Conservation (phyloP, 768 basidiomycete genomes). For the Psilocybe sp. region DNA sequence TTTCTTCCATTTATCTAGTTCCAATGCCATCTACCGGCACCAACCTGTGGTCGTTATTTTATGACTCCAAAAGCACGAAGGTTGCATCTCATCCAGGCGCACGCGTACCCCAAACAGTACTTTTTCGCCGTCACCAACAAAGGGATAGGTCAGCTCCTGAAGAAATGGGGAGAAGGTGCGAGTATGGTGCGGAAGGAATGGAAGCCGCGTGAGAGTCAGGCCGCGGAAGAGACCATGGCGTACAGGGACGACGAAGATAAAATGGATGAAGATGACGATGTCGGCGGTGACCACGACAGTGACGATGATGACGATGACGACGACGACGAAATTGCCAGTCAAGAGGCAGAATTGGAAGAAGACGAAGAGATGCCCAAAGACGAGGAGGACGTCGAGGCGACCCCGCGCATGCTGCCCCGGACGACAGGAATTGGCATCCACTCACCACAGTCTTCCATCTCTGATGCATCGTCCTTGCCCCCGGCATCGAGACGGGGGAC, state of each 20-base stretch:
- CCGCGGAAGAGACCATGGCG: slow-evolving; percentile 13
- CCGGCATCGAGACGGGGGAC: not conserved
- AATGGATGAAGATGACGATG: slow-evolving; percentile 25
- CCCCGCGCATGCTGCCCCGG: slow-evolving; percentile 22
- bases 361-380: slow-evolving; percentile 12
- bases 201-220: slow-evolving; percentile 41
- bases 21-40: slow-evolving; percentile 64
- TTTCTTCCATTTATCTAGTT: slow-evolving; percentile 43
- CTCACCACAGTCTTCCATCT: slow-evolving; percentile 17
- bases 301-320: slow-evolving; percentile 18
- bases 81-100: slow-evolving; percentile 77
- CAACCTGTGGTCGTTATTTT: slow-evolving; percentile 57
- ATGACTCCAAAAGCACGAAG: slow-evolving; percentile 71
- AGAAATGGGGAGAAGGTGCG: slow-evolving; percentile 81
- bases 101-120: slow-evolving; percentile 85
- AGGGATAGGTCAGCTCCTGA: slow-evolving; percentile 77
- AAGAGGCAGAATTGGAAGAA: slow-evolving; percentile 15
- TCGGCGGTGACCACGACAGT: slow-evolving; percentile 16
- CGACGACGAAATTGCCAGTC: slow-evolving; percentile 8
- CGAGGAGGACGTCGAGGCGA: slow-evolving; percentile 20
- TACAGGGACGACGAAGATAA: slow-evolving; percentile 26
- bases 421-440: slow-evolving; percentile 8
- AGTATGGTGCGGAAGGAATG: slow-evolving; percentile 75
- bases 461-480: slow-evolving; percentile 5
- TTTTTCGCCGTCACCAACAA: slow-evolving; percentile 92